phyloP scores from a whole-genome alignment of 2,329 filamentous ascomycete species.

The Phaeosphaeria sp. region DNA sequence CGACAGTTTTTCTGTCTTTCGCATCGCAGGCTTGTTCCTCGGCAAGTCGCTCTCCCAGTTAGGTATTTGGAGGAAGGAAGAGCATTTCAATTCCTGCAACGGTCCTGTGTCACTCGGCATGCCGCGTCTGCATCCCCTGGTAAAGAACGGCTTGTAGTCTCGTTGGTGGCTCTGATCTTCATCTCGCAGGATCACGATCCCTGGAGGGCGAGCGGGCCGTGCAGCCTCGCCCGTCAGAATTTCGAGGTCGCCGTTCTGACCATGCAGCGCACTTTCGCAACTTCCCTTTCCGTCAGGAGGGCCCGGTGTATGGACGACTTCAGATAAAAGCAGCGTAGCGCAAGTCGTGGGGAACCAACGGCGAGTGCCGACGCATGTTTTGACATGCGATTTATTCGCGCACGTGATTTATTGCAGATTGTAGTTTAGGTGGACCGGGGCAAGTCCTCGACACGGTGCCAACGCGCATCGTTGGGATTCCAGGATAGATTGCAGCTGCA shows the following conservation, averaged over 20 bases:
- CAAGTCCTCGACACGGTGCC: neutral
- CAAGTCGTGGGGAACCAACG: neutral
- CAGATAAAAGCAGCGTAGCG: neutral
- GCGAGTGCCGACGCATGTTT: neutral
- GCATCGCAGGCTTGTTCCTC: neutral
- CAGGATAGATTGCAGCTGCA: neutral
- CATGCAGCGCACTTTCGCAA: neutral
- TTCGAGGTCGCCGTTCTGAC: neutral
- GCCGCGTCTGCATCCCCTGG: neutral
- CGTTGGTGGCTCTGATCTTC: constrained; percentile 26
- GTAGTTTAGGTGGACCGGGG: neutral
- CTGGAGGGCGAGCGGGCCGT: constrained; percentile 16
- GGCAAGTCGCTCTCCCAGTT: neutral
- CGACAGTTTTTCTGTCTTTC: neutral
- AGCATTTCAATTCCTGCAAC: neutral
- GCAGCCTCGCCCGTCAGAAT: constrained; percentile 6
- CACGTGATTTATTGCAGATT: neutral
- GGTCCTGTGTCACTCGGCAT: neutral
- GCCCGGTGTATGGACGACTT: neutral
- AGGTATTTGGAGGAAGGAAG: neutral
- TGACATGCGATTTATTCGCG: neutral
- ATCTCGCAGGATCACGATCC: constrained; percentile 14
- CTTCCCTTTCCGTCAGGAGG: neutral
- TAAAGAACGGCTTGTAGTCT: constrained; percentile 9
- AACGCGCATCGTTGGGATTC: neutral